Conservation (phyloP, 2,329 filamentous ascomycete species). For the Xylaria hypoxylon region DNA sequence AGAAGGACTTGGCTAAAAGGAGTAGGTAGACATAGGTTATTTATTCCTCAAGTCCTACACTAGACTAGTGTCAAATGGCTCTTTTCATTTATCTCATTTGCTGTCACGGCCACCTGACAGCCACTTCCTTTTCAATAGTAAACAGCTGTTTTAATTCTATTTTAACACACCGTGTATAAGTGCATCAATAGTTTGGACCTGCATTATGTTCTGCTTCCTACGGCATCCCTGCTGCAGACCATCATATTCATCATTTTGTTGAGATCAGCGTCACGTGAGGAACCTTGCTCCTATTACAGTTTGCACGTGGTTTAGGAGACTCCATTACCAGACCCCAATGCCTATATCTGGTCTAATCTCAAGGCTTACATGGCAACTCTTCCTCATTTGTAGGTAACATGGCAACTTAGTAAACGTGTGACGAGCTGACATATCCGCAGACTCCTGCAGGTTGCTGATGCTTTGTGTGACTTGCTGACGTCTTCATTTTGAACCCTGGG, state of each 20-base stretch:
- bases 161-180: not conserved
- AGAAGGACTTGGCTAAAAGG: no score
- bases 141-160: not conserved
- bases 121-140: not conserved
- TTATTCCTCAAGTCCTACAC: no score
- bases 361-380: not conserved
- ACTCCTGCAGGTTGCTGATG: conserved; percentile 21
- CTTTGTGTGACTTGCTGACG: conserved; percentile 26
- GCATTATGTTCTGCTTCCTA: not conserved
- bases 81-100: no score
- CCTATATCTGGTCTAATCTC: not conserved
- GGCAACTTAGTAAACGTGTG: conserved; percentile 3
- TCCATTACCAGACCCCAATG: not conserved
- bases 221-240: no score
- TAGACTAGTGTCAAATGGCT: no score
- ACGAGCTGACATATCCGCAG: conserved; percentile 24
- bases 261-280: not conserved
- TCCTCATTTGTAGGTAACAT: not conserved
- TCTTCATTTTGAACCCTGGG: not conserved
- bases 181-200: no score
- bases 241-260: not conserved
- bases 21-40: no score
- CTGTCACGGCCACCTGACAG: no score
- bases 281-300: not conserved
- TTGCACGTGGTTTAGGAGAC: not conserved